phyloP scores from a whole-genome alignment of 2,329 filamentous ascomycete genomes.

The Microsporum audouinii region DNA sequence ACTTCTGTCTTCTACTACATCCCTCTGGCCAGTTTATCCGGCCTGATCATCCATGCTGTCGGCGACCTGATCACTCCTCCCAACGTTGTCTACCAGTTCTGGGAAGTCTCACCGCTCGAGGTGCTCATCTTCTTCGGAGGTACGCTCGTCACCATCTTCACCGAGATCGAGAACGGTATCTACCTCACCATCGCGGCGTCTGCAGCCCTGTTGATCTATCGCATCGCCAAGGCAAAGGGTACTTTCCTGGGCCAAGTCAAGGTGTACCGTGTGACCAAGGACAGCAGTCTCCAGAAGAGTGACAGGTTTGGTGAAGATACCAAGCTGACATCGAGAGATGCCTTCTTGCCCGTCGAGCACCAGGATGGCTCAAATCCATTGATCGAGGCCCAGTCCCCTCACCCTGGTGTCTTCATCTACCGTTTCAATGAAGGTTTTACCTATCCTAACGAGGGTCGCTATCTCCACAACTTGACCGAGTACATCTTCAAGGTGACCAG shows the following conservation, averaged over 20 bases:
- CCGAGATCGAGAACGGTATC: constrained; percentile 41
- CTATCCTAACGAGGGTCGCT: constrained; percentile 44
- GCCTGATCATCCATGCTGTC: constrained; percentile 56
- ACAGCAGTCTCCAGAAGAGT: constrained; percentile 6
- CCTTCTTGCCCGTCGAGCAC: constrained; percentile 41
- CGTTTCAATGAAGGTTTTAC: constrained; percentile 47
- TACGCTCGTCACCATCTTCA: constrained; percentile 47
- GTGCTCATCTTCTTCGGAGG: constrained; percentile 42
- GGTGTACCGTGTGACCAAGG: constrained; percentile 14
- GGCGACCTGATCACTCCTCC: constrained; percentile 50
- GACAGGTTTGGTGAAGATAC: constrained; percentile 11
- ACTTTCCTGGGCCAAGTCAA: constrained; percentile 34
- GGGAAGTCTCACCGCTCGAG: constrained; percentile 53
- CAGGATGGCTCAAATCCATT: constrained; percentile 43
- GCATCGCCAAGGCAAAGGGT: constrained; percentile 39
- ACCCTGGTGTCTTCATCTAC: constrained; percentile 47
- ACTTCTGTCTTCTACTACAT: constrained; percentile 54
- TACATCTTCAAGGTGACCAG: constrained; percentile 39
- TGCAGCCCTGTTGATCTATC: constrained; percentile 34
- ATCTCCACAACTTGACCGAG: constrained; percentile 41
- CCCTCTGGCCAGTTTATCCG: constrained; percentile 53
- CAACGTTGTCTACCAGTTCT: constrained; percentile 51
- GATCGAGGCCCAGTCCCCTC: constrained; percentile 36
- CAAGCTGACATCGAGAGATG: constrained; percentile 24
- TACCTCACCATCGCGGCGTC: constrained; percentile 40